A percentile compares a stretch with the other conserved stretches of the same genome.
These are phyloP conservation scores for Gnomoniopsis sp. DNA, from an alignment of 2,329 filamentous ascomycete species.

Conservation along the genomic window DNA sequence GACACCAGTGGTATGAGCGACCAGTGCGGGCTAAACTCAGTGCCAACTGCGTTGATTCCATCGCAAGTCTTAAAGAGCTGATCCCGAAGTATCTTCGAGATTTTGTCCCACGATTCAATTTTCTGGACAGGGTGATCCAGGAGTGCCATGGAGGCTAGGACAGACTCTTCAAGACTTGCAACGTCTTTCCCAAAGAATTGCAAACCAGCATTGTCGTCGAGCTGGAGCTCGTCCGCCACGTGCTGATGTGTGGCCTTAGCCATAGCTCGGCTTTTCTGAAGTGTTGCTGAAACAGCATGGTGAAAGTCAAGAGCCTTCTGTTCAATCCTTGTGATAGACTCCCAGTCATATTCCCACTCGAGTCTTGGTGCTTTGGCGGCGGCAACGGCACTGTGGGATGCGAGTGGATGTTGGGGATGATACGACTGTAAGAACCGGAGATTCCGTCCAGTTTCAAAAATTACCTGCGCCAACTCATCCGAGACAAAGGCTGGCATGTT, in stretches of 20 bases:
- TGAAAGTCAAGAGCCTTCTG: constrained; percentile 54
- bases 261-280: constrained; percentile 21
- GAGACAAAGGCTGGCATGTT: constrained; percentile 72
- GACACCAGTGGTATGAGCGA: constrained; percentile 66
- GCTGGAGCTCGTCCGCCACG: not conserved
- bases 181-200: constrained; percentile 49
- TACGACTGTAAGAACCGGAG: constrained; percentile 68
- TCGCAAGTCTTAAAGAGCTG: constrained; percentile 31
- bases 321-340: constrained; percentile 63
- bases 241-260: not conserved
- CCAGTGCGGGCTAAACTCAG: constrained; percentile 49
- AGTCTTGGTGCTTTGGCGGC: constrained; percentile 52
- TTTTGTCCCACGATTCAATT: constrained; percentile 27
- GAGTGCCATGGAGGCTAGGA: constrained; percentile 49
- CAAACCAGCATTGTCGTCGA: constrained; percentile 24
- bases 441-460: constrained; percentile 80
- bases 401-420: constrained; percentile 69
- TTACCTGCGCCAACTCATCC: constrained; percentile 61
- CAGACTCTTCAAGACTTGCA: constrained; percentile 41
- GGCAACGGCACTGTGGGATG: constrained; percentile 39
- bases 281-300: constrained; percentile 32
- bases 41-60: constrained; percentile 3
- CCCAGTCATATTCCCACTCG: constrained; percentile 71
- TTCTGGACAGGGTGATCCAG: constrained; percentile 35
- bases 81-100: constrained; percentile 38